These are phyloP conservation scores for Persicaria tinctoria DNA, from an alignment of 148 eudicot genomes.

Conservation along the genomic window DNA sequence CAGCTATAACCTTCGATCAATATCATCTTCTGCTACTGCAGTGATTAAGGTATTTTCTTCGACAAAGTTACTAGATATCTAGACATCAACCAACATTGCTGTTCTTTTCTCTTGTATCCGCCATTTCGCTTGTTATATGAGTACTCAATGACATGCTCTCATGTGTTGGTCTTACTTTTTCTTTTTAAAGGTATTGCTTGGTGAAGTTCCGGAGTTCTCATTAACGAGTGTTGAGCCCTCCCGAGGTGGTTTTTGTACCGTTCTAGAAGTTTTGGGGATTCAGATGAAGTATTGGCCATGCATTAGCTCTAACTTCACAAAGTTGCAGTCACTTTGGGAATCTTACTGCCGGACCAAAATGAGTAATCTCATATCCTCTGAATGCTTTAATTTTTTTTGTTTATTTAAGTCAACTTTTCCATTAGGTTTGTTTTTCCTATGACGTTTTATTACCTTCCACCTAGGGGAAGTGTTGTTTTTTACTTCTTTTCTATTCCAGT, in stretches of 20 bases:
- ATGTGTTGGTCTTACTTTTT: neutral
- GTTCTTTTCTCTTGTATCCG: neutral
- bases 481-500: neutral
- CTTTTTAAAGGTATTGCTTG: constrained; percentile 63
- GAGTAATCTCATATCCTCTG: constrained; percentile 27
- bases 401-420: neutral
- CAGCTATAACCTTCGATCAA: constrained; percentile 97
- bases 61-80: neutral
- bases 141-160: neutral
- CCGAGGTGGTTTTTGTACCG: constrained; percentile 54
- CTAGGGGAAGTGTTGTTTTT: too few species aligned
- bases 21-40: constrained; percentile 91
- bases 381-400: neutral
- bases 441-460: too few species aligned
- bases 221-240: constrained; percentile 47
- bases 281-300: constrained; percentile 73
- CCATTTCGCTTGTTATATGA: neutral
- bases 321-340: constrained; percentile 59
- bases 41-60: constrained; percentile 67
- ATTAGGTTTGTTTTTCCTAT: neutral
- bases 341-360: constrained; percentile 34
- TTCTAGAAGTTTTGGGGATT: constrained; percentile 63
- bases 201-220: constrained; percentile 51
- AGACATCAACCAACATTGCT: neutral
- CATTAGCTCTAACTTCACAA: constrained; percentile 30